phyloP scores from a whole-genome alignment of 768 basidiomycete genomes.

The Boletus sensibilis region DNA sequence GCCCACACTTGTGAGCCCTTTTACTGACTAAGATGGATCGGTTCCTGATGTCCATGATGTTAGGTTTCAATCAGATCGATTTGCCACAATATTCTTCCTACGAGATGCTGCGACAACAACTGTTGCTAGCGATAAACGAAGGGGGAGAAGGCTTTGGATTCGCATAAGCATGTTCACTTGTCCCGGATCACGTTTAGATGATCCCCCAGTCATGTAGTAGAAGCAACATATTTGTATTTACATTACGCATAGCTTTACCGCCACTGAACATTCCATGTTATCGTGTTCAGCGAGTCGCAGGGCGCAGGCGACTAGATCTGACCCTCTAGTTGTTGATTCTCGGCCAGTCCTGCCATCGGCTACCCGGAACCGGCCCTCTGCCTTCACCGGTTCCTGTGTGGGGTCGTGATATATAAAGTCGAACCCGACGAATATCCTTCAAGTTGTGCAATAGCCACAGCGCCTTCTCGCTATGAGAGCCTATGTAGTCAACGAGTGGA shows the following conservation, averaged over 20 bases:
- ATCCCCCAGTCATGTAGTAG: conserved; percentile 24
- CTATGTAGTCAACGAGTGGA: conserved; percentile 69
- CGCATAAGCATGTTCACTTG: conserved; percentile 36
- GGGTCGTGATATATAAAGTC: background rate
- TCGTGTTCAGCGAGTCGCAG: background rate
- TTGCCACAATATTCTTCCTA: conserved; percentile 94
- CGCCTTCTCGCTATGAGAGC: conserved; percentile 58
- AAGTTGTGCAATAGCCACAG: background rate
- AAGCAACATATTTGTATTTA: conserved; percentile 38
- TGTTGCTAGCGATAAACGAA: conserved; percentile 91
- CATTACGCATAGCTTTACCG: conserved; percentile 20
- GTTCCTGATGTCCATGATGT: conserved; percentile 15
- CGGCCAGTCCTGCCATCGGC: background rate
- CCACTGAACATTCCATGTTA: conserved; percentile 1
- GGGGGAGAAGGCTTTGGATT: conserved; percentile 96
- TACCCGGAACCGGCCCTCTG: conserved; percentile 3
- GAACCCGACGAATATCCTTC: background rate
- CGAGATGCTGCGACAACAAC: conserved; percentile 90
- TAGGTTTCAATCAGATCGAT: conserved; percentile 94
- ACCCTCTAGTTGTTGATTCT: too few relatives aligned
- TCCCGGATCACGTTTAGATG: conserved; percentile 14
- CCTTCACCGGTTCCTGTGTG: background rate
- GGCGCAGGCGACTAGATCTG: too few relatives aligned
- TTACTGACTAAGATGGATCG: background rate
- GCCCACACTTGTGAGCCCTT: conserved; percentile 78